phyloP scores from a whole-genome alignment of 495 filamentous ascomycete genomes.

The Lasiosphaeria hispida region DNA sequence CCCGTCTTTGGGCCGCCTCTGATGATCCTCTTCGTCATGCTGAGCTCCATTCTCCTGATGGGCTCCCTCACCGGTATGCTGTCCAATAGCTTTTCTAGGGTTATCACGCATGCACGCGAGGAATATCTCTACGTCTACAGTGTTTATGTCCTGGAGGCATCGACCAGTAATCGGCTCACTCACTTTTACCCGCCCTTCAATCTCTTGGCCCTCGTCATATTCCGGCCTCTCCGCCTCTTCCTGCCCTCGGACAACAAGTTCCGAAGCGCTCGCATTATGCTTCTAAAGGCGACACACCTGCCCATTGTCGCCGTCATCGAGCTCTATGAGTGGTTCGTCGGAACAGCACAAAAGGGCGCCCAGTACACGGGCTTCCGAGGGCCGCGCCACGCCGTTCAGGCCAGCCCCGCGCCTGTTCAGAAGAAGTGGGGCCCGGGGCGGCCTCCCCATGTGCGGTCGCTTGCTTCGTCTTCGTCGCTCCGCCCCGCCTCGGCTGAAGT shows the following conservation, averaged over 20 bases:
- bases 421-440: slow-evolving; percentile 3
- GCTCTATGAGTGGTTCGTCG: slow-evolving; percentile 45
- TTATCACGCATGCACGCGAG: slow-evolving; percentile 67
- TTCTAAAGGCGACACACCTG: slow-evolving; percentile 65
- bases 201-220: slow-evolving; percentile 75
- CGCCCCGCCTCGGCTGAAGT: neutral
- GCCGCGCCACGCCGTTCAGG: slow-evolving; percentile 16
- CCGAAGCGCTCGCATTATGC: slow-evolving; percentile 68
- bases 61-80: slow-evolving; percentile 89
- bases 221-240: slow-evolving; percentile 79
- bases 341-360: slow-evolving; percentile 34
- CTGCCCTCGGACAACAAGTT: slow-evolving; percentile 65
- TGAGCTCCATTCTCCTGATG: slow-evolving; percentile 89
- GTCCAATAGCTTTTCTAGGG: slow-evolving; percentile 83
- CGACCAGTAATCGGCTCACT: slow-evolving; percentile 73
- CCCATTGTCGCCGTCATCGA: slow-evolving; percentile 53
- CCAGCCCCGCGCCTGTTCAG: slow-evolving; percentile 14
- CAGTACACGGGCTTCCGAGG: slow-evolving; percentile 32
- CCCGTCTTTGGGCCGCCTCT: slow-evolving; percentile 60
- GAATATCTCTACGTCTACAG: slow-evolving; percentile 81
- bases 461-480: slow-evolving; percentile 18
- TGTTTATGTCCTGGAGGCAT: slow-evolving; percentile 77
- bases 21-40: slow-evolving; percentile 77
- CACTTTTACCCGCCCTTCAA: slow-evolving; percentile 79
- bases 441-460: neutral